Evolutionary conservation across 179 eudicot species (phyloP).

Genomic region (Dionaea muscipula): DNA sequence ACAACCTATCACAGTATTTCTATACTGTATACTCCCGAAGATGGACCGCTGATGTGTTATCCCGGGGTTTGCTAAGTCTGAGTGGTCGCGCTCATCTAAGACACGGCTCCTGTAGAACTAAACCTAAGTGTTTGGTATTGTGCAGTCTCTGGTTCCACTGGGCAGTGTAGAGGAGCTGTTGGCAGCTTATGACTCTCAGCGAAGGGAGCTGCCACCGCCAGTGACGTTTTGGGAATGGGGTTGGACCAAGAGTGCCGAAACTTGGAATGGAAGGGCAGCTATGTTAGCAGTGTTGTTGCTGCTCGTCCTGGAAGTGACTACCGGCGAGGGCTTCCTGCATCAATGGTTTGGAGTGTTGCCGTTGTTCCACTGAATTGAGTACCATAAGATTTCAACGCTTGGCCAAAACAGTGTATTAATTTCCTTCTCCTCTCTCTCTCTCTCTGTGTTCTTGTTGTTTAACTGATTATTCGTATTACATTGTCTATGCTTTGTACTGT

Average conservation of each 20-base stretch:
- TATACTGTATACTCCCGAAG: background rate
- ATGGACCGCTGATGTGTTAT: background rate
- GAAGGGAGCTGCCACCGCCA: slow-evolving; percentile 83
- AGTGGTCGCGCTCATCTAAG: background rate
- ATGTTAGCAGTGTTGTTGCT: slow-evolving; percentile 87
- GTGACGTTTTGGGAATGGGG: slow-evolving; percentile 98
- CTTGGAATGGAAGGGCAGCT: slow-evolving; percentile 97
- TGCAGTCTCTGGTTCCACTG: slow-evolving; percentile 96
- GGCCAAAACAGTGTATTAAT: too few species aligned
- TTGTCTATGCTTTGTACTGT: too few species aligned
- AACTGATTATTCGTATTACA: too few species aligned
- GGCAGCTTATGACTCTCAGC: slow-evolving; percentile 89
- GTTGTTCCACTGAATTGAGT: slow-evolving; percentile 21
- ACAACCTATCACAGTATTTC: too few species aligned
- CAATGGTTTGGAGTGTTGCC: slow-evolving; percentile 94
- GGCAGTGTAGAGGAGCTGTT: slow-evolving; percentile 96
- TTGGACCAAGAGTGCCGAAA: slow-evolving; percentile 95
- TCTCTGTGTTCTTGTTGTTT: too few species aligned
- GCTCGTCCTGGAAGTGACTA: slow-evolving; percentile 74
- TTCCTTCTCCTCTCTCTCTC: too few species aligned
- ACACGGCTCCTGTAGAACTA: background rate
- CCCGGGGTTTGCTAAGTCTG: background rate
- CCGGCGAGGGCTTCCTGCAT: slow-evolving; percentile 86
- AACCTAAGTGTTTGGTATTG: background rate
- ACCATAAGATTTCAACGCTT: too few species aligned